These are phyloP conservation scores for Aspergillus unguis DNA, from an alignment of 2,329 filamentous ascomycete genomes.

Conservation along the genomic window DNA sequence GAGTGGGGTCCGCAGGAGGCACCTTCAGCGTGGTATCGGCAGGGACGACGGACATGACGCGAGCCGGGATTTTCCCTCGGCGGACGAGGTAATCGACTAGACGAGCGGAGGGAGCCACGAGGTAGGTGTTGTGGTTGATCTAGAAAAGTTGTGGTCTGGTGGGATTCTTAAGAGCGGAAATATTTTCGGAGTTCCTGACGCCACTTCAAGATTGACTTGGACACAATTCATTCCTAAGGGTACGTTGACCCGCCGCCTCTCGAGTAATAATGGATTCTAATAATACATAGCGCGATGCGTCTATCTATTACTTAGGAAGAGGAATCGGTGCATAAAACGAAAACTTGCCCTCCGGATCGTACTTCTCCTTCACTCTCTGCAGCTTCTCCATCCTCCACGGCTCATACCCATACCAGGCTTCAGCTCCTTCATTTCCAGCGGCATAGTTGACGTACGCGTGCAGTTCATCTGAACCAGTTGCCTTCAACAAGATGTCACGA, in stretches of 20 bases:
- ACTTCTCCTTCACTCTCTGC: slow-evolving; percentile 7
- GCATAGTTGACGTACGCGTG: slow-evolving; percentile 47
- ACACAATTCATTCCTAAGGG: background rate
- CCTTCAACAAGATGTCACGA: slow-evolving; percentile 37
- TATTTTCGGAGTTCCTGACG: slow-evolving; percentile 7
- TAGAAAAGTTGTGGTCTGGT: background rate
- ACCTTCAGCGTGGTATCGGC: slow-evolving; percentile 27
- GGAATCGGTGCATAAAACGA: slow-evolving; percentile 11
- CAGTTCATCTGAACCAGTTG: slow-evolving; percentile 31
- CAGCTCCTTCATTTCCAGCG: background rate
- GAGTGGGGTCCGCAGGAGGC: slow-evolving; percentile 25
- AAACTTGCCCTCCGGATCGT: slow-evolving; percentile 21
- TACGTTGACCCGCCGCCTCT: background rate
- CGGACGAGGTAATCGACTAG: slow-evolving; percentile 39
- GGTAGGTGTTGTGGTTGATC: background rate
- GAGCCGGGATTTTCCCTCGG: slow-evolving; percentile 32
- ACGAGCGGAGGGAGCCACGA: slow-evolving; percentile 39
- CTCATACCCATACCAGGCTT: background rate
- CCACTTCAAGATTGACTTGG: slow-evolving; percentile 1
- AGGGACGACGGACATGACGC: slow-evolving; percentile 38
- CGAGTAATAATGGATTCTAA: background rate
- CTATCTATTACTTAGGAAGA: background rate
- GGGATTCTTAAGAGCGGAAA: background rate
- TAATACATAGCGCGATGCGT: background rate
- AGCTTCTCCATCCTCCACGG: background rate